Evolutionary conservation across 73 alveolate species (phyloP), one percentile per base, ranked within the genome.

Genomic region (Diophrys appendiculata): DNA sequence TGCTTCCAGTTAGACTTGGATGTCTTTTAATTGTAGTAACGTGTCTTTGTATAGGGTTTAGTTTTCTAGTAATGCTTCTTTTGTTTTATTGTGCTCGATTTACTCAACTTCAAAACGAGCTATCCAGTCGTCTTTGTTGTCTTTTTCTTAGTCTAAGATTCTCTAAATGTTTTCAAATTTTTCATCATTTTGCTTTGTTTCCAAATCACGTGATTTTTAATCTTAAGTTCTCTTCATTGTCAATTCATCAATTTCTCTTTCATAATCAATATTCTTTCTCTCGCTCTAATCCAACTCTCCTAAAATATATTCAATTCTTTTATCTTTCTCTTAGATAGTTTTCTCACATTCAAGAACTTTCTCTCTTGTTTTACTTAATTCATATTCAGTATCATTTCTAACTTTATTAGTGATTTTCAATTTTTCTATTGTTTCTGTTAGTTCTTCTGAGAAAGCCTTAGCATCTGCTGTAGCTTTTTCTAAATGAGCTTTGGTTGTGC

Each of bases 381-480:
- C 69, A 26, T 54, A 30, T 64, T 85, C 83, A n/a, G 69, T 54
- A 52, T 85, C 93, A 78, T 85, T 86, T 72, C 93, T 69, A 53
- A 76, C 81, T 79, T 84, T 85, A 30, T 85, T 85, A 35, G 69
- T 73, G 0, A 27, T 28, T 26, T 68, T 79, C 31, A 85, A 55
- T 27, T 84, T 77, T 27, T 85, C 93, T 11, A 85, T 74, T 23
- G 93, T 79, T 24, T 56, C 69, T 1, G 69, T 76, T 28, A 35
- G 72, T 35, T 85, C 93, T 25, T 27, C 56, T 69, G 60, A 52
- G 55, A 80, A 52, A 13, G 74, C 25, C 3, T 65, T 69, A 23
- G 72, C 72, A 69, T 86, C 73, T 3, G 54, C 83, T 31, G 52
- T 43, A 25, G 78, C 71, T 79, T 86, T 86, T 1, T 79, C 89